Evolutionary conservation across 495 filamentous ascomycete species (phyloP), one percentile per base, ranked within the genome.

Genomic region (Cryomyces antarcticus): DNA sequence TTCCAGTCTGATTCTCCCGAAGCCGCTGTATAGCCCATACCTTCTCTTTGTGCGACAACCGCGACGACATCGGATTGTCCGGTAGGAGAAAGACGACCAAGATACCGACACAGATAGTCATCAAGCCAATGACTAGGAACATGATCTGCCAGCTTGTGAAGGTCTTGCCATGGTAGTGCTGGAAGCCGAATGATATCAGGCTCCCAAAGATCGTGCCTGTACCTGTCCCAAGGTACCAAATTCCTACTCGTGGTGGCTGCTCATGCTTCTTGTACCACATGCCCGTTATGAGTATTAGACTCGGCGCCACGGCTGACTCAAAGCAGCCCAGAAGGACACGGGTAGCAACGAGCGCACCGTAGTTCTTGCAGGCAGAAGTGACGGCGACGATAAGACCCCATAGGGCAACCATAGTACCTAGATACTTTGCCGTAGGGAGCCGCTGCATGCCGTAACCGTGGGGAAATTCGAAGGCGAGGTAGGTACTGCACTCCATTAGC

Each of bases 1-100:
- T 39, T 28, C 50, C 50, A 11, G 52, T 52, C 39, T 49, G 42
- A 28, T 54, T 52, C 11, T 47, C 52, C 5, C 44, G 30, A 4
- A 52, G 10, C n/a, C 47, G 43, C 41, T 54, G 41, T 1, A 36
- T 33, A 7, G 44, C 38, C 7, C 7, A 13, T 2, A 47, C 44
- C n/a, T 48, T 46, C 38, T 52, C 43, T 7, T 34, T 37, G 40
- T 49, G 40, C 0, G 43, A 35, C 17, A 49, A 33, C 12, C 42
- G 30, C 4, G 44, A 30, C 7, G 38, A 33, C 29, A 46, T 41
- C 29, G 44, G 44, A 30, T 31, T 43, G 44, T 50, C 40, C 37
- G 44, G 35, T 11, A 38, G 35, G n/a, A 48, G 3, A 17, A 49
- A 49, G 10, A 40, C 36, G 27, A 46, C 31, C 12, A 24, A 3